Conservation (phyloP, 129 eudicot species). For the Centrapalus pauciflorus region DNA sequence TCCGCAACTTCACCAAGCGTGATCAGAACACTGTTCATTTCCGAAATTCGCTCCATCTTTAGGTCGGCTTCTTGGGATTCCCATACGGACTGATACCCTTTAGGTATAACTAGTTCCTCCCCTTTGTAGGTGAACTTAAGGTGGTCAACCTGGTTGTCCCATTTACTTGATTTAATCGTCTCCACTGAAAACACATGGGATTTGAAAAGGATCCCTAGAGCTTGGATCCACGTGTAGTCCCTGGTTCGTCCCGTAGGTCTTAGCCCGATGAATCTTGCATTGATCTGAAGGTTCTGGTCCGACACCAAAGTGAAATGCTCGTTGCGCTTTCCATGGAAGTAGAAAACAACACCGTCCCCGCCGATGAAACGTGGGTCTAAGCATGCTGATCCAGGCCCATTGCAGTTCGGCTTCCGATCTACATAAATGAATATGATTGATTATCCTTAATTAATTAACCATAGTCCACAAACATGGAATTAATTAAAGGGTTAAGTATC, state of each 20-base stretch:
- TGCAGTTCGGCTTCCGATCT: constrained; percentile 46
- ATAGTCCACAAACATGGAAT: neutral
- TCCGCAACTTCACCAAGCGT: constrained; percentile 34
- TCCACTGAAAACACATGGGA: constrained; percentile 31
- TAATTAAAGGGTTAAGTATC: neutral
- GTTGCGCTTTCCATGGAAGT: constrained; percentile 46
- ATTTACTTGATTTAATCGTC: constrained; percentile 28
- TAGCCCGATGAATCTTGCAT: constrained; percentile 47
- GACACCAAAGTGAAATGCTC: constrained; percentile 48
- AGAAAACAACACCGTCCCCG: constrained; percentile 45
- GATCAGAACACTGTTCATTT: constrained; percentile 25
- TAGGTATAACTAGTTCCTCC: constrained; percentile 9
- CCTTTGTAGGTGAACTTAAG: constrained; percentile 34
- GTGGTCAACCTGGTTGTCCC: constrained; percentile 35
- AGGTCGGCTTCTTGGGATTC: constrained; percentile 21
- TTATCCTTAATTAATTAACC: too few species aligned
- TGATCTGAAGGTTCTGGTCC: constrained; percentile 43
- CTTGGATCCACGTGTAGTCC: constrained; percentile 60
- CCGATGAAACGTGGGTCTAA: constrained; percentile 52
- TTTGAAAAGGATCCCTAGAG: constrained; percentile 38
- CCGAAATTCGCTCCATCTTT: constrained; percentile 30
- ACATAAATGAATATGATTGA: too few species aligned
- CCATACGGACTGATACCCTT: constrained; percentile 27
- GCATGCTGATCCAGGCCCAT: constrained; percentile 43
- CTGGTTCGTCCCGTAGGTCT: constrained; percentile 44